phyloP scores from a whole-genome alignment of 106 monocot species.

The Alisma plantagoaquatica region DNA sequence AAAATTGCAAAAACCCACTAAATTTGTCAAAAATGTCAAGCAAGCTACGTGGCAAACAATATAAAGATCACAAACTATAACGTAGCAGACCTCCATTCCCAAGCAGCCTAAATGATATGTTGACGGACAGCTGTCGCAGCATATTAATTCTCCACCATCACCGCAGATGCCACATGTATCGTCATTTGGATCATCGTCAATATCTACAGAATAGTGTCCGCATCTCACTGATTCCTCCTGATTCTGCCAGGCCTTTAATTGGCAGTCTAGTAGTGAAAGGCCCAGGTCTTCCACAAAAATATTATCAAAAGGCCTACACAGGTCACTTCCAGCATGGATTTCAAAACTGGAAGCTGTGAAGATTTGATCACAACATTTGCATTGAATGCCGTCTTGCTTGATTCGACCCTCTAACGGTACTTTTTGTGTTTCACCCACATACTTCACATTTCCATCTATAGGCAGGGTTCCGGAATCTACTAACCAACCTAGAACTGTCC shows the following conservation, averaged over 20 bases:
- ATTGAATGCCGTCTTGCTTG: slow-evolving; percentile 61
- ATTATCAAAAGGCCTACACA: slow-evolving; percentile 37
- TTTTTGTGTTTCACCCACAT: slow-evolving; percentile 33
- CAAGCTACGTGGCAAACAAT: no score
- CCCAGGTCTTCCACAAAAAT: slow-evolving; percentile 54
- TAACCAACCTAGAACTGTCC: slow-evolving; percentile 77
- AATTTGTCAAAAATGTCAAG: no score
- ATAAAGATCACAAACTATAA: no score
- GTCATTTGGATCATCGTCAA: slow-evolving; percentile 76
- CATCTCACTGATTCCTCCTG: slow-evolving; percentile 62
- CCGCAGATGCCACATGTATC: slow-evolving; percentile 89
- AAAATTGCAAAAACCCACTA: no score
- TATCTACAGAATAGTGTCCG: slow-evolving; percentile 18
- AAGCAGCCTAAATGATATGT: slow-evolving; percentile 71
- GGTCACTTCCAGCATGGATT: slow-evolving; percentile 50
- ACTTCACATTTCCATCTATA: slow-evolving; percentile 50
- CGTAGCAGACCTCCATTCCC: slow-evolving; percentile 38
- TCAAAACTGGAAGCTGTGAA: slow-evolving; percentile 65
- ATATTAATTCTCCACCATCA: slow-evolving; percentile 86
- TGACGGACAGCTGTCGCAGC: slow-evolving; percentile 83
- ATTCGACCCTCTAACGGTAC: slow-evolving; percentile 62
- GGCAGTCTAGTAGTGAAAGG: slow-evolving; percentile 47
- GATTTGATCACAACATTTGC: slow-evolving; percentile 60
- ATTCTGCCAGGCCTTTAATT: slow-evolving; percentile 81
- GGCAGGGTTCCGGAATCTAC: slow-evolving; percentile 56